Conservation (phyloP, 371 early-diverging fungal genomes). For the Spiromyces aspiralis region DNA sequence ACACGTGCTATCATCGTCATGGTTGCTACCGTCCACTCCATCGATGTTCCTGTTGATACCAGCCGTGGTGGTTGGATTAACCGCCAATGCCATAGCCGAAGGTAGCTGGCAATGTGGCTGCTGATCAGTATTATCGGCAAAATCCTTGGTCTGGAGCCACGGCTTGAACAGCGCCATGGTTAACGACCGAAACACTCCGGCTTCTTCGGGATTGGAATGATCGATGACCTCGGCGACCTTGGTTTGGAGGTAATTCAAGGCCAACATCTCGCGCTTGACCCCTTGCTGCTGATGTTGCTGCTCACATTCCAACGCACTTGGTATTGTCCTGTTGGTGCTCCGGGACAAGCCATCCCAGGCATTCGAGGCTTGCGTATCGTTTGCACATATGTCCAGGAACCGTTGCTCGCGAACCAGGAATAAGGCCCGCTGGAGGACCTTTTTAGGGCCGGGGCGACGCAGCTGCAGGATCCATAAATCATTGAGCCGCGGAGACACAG, state of each 20-base stretch:
- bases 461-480: conserved; percentile 29
- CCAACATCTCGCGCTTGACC: neutral
- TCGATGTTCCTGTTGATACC: neutral
- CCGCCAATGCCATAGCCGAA: neutral
- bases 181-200: neutral
- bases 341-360: neutral
- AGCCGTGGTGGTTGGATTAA: neutral
- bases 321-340: no score
- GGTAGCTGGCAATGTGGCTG: neutral
- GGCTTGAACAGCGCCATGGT: neutral
- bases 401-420: conserved; percentile 22
- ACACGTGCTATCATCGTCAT: neutral
- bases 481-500: conserved; percentile 21
- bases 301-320: no score
- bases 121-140: no score
- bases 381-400: conserved; percentile 25
- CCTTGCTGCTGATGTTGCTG: no score
- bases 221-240: conserved; percentile 5
- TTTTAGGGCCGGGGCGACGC: conserved; percentile 11
- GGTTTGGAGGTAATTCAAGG: conserved; percentile 8
- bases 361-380: neutral
- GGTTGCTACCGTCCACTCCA: neutral
- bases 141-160: no score
- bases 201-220: conserved; percentile 3
- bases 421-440: conserved; percentile 16